Conservation (phyloP, 1,284 basidiomycete species). For the Cystobasidium sp. region DNA sequence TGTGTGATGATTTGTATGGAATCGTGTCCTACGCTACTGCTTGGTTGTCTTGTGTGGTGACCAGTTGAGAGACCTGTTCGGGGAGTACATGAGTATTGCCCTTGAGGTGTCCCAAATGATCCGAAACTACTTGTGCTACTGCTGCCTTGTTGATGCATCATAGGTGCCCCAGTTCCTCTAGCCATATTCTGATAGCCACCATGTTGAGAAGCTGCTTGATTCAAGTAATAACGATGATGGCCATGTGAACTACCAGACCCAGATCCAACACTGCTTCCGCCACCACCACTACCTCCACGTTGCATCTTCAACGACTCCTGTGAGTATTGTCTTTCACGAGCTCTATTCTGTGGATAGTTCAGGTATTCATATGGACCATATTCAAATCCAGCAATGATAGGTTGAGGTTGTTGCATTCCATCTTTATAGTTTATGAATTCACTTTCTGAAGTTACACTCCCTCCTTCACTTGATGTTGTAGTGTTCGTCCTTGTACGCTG, state of each 20-base stretch:
- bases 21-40: conserved; percentile 29
- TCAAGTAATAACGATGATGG: background rate
- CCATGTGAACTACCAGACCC: background rate
- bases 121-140: conserved; percentile 2
- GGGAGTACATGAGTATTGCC: background rate
- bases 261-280: background rate
- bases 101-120: background rate
- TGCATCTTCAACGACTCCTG: conserved; percentile 16
- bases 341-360: conserved; percentile 33
- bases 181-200: background rate
- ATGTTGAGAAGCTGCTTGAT: background rate
- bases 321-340: conserved; percentile 13
- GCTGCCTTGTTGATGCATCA: conserved; percentile 3
- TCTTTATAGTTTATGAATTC: conserved; percentile 32
- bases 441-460: conserved; percentile 18
- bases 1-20: conserved; percentile 10
- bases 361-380: conserved; percentile 39
- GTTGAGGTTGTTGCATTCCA: background rate
- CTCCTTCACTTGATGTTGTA: conserved; percentile 5
- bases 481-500: conserved; percentile 19
- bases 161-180: background rate
- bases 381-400: conserved; percentile 15
- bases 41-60: background rate
- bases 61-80: background rate
- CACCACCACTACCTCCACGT: conserved; percentile 1